Conservation (phyloP, 768 basidiomycete species). For the Omphalotus guepiniiformis region DNA sequence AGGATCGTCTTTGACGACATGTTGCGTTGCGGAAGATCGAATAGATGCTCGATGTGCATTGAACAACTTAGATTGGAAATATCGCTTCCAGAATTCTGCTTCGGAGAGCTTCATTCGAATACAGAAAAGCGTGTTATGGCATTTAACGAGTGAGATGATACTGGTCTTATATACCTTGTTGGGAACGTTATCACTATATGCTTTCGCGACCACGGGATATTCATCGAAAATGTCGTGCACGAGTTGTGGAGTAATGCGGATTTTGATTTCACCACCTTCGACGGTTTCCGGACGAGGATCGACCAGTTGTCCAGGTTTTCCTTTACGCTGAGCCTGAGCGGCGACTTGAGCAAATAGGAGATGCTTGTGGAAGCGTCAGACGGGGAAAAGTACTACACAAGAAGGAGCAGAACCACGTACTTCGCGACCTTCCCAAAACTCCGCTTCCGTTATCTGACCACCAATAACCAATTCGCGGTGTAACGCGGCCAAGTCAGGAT, state of each 20-base stretch:
- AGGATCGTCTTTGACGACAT: constrained; percentile 84
- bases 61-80: constrained; percentile 95
- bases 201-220: constrained; percentile 91
- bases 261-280: constrained; percentile 83
- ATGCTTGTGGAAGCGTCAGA: constrained; percentile 48
- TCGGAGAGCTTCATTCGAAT: constrained; percentile 63
- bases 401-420: constrained; percentile 36
- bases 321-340: constrained; percentile 67
- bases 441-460: constrained; percentile 83
- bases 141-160: constrained; percentile 9
- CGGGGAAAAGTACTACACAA: constrained; percentile 7
- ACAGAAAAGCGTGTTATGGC: constrained; percentile 2
- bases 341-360: constrained; percentile 74
- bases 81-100: constrained; percentile 93
- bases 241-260: constrained; percentile 85
- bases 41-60: constrained; percentile 93
- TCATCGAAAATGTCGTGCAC: constrained; percentile 97
- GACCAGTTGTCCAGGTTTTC: constrained; percentile 81
- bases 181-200: constrained; percentile 91
- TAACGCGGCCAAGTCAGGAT: constrained; percentile 72
- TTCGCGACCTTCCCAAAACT: constrained; percentile 98
- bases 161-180: constrained; percentile 60
- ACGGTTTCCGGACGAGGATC: constrained; percentile 85
- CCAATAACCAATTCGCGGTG: constrained; percentile 87
- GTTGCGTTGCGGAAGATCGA: constrained; percentile 77